These are phyloP conservation scores for Austroboletus eburneus DNA, from an alignment of 768 basidiomycete genomes.

Conservation along the genomic window DNA sequence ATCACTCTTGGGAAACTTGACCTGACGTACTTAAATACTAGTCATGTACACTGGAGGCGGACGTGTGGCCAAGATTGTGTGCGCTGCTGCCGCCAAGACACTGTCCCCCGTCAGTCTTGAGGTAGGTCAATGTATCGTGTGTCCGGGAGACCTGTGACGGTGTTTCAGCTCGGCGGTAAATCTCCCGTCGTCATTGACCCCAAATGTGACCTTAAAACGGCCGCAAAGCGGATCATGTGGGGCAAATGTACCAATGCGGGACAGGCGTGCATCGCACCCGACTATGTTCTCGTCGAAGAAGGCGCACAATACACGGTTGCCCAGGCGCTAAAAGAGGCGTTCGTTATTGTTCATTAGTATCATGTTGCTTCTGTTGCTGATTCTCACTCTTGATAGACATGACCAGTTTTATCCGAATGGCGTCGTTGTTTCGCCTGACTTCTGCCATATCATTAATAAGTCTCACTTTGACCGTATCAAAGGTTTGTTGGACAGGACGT, in stretches of 20 bases:
- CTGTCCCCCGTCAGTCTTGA: constrained; percentile 66
- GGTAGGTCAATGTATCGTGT: constrained; percentile 25
- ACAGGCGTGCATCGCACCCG: constrained; percentile 67
- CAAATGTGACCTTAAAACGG: constrained; percentile 56
- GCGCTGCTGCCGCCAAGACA: constrained; percentile 70
- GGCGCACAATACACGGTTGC: constrained; percentile 37
- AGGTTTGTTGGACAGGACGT: constrained; percentile 56
- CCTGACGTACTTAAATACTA: constrained; percentile 3
- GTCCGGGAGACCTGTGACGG: not conserved
- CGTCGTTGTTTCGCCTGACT: constrained; percentile 40
- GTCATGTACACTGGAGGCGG: constrained; percentile 57
- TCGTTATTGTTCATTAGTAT: constrained; percentile 14
- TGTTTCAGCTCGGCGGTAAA: constrained; percentile 60
- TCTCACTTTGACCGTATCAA: constrained; percentile 59
- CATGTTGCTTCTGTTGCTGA: not conserved
- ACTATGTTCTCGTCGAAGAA: constrained; percentile 47
- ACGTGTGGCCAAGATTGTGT: constrained; percentile 63
- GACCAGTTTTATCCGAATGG: constrained; percentile 40
- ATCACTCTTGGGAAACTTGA: not conserved
- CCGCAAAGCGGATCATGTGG: constrained; percentile 75
- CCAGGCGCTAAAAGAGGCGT: constrained; percentile 41
- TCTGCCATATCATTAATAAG: constrained; percentile 48
- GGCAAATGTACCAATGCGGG: constrained; percentile 78
- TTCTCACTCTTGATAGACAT: constrained; percentile 11
- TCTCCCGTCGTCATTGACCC: constrained; percentile 74